A percentile compares a stretch with the other conserved stretches of the same genome.
Conservation (phyloP, 495 filamentous ascomycete genomes). For the Xylaria acuta region DNA sequence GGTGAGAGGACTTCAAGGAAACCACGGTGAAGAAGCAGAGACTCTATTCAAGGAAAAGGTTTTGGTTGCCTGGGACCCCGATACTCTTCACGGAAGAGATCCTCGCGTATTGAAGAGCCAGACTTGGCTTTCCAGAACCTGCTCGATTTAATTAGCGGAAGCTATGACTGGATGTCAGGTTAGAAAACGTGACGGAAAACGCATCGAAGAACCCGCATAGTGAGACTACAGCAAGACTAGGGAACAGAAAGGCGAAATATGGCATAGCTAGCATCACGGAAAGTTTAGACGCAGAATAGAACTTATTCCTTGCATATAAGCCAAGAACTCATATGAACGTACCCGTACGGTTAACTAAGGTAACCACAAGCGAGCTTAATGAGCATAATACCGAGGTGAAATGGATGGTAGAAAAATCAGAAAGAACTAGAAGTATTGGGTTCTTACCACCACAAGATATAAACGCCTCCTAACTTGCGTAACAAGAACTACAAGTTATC, state of each 20-base stretch:
- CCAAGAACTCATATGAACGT: neutral
- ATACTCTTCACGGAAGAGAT: neutral
- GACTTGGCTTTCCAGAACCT: conserved; percentile 11
- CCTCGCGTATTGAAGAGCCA: neutral
- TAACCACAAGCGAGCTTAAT: neutral
- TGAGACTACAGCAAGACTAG: neutral
- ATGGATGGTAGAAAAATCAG: neutral
- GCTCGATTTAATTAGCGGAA: neutral
- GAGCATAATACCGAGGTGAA: neutral
- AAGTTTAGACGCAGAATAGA: neutral
- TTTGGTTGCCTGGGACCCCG: conserved; percentile 1
- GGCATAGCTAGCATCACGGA: neutral
- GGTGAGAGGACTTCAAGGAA: neutral
- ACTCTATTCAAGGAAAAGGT: conserved; percentile 4
- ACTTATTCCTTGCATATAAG: neutral
- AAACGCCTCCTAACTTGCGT: neutral
- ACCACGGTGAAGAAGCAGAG: neutral
- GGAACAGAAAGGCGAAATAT: neutral
- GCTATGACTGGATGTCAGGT: neutral
- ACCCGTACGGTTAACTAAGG: neutral
- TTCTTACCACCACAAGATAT: neutral
- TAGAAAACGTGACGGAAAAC: neutral
- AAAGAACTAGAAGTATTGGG: neutral
- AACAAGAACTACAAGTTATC: neutral
- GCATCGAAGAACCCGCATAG: neutral